Percentiles rank a stretch among this genome's conserved stretches.
phyloP scores from a whole-genome alignment of 352 stramenopile genomes.

The Pythium inflatum region DNA sequence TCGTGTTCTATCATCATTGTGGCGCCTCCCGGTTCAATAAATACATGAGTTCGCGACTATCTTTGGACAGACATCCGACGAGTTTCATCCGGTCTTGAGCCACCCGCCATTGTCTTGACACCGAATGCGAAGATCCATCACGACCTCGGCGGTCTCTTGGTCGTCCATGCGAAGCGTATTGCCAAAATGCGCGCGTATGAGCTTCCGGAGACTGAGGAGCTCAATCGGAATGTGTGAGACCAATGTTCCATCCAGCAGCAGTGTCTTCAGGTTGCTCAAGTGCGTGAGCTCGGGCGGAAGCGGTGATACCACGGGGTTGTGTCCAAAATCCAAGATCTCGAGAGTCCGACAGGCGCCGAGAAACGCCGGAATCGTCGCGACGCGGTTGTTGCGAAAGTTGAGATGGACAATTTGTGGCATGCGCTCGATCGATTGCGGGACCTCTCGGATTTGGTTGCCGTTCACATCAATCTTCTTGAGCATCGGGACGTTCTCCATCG shows the following conservation, averaged over 20 bases:
- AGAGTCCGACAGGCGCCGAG: constrained; percentile 51
- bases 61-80: no score
- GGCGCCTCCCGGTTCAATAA: no score
- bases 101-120: constrained; percentile 64
- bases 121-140: constrained; percentile 52
- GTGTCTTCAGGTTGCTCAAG: constrained; percentile 61
- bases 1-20: no score
- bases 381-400: constrained; percentile 65
- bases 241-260: constrained; percentile 60
- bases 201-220: constrained; percentile 53
- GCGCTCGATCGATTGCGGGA: constrained; percentile 54
- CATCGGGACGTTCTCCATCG: constrained; percentile 61
- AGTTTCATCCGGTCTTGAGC: constrained; percentile 61
- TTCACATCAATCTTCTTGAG: constrained; percentile 82
- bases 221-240: constrained; percentile 67
- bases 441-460: constrained; percentile 60
- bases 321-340: constrained; percentile 73
- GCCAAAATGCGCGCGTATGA: constrained; percentile 68
- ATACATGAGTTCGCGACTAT: no score
- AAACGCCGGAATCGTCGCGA: constrained; percentile 52
- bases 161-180: constrained; percentile 58
- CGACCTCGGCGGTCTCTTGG: constrained; percentile 68
- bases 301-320: constrained; percentile 56
- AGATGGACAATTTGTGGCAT: constrained; percentile 69
- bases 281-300: constrained; percentile 49